These are phyloP conservation scores for Penicillium hordei DNA, from an alignment of 2,329 filamentous ascomycete species.

Conservation along the genomic window DNA sequence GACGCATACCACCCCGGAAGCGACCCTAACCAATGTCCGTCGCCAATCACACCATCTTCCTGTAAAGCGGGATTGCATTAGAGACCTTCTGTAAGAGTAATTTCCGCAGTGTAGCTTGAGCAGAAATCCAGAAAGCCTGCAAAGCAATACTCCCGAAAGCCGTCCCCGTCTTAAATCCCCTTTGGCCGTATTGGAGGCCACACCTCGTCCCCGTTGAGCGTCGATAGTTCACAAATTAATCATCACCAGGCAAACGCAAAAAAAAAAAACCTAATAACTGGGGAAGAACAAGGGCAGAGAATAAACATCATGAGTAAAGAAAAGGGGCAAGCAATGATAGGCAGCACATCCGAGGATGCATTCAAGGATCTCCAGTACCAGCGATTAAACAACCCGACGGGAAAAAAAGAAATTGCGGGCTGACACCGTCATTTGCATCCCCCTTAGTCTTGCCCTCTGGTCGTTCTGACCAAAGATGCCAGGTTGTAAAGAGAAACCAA, in stretches of 20 bases:
- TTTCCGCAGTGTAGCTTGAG: constrained; percentile 6
- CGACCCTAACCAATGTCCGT: constrained; percentile 49
- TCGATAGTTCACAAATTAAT: constrained; percentile 27
- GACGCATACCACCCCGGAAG: constrained; percentile 50
- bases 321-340: constrained; percentile 12
- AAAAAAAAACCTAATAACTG: constrained; percentile 8
- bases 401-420: constrained; percentile 18
- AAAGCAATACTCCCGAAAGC: constrained; percentile 17
- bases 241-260: constrained; percentile 16
- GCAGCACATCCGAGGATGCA: constrained; percentile 18
- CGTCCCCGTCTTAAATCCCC: constrained; percentile 14
- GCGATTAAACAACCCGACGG: constrained; percentile 21
- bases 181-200: constrained; percentile 22
- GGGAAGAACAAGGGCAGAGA: constrained; percentile 13
- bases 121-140: constrained; percentile 17
- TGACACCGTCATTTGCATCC: constrained; percentile 35
- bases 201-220: constrained; percentile 33
- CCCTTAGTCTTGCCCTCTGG: constrained; percentile 30
- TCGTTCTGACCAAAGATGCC: constrained; percentile 13
- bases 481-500: constrained; percentile 25
- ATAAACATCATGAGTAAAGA: constrained; percentile 7
- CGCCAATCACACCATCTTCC: constrained; percentile 34
- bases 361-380: constrained; percentile 21
- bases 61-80: constrained; percentile 6
- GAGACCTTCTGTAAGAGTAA: constrained; percentile 1